A percentile compares a stretch with the other conserved stretches of the same genome.
Conservation (phyloP, 2,329 filamentous ascomycete genomes). For the Bimuria novae-zelandiae region DNA sequence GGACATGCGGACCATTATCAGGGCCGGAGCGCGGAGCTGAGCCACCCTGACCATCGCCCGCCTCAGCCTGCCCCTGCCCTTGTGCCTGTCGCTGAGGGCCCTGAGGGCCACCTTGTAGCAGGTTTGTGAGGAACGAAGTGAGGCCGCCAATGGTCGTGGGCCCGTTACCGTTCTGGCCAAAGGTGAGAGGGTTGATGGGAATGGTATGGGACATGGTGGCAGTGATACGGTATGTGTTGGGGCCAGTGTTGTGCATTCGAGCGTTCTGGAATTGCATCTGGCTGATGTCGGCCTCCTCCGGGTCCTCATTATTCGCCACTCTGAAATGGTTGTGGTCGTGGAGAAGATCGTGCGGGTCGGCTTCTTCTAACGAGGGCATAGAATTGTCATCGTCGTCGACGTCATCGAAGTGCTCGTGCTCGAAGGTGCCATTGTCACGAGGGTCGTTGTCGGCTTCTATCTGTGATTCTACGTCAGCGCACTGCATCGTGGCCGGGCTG, state of each 20-base stretch:
- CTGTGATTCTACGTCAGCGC: slow-evolving; percentile 34
- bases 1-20: slow-evolving; percentile 18
- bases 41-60: slow-evolving; percentile 10
- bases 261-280: slow-evolving; percentile 50
- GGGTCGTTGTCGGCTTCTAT: slow-evolving; percentile 66
- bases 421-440: slow-evolving; percentile 48
- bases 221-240: slow-evolving; percentile 41
- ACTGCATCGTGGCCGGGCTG: neutral
- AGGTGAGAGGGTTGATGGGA: slow-evolving; percentile 21
- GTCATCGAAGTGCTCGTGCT: slow-evolving; percentile 22
- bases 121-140: slow-evolving; percentile 52
- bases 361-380: slow-evolving; percentile 34
- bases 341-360: slow-evolving; percentile 35
- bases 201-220: slow-evolving; percentile 42
- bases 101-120: slow-evolving; percentile 48
- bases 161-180: slow-evolving; percentile 22
- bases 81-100: slow-evolving; percentile 4
- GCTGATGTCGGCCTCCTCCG: slow-evolving; percentile 55
- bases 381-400: slow-evolving; percentile 30
- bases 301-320: slow-evolving; percentile 40
- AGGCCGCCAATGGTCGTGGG: slow-evolving; percentile 48
- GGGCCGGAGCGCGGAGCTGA: slow-evolving; percentile 22
- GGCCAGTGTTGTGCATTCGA: slow-evolving; percentile 45
- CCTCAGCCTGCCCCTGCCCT: slow-evolving; percentile 14
- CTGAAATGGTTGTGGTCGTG: slow-evolving; percentile 55